Base-by-base conservation (phyloP, 2,329 filamentous ascomycete species). In the Hypoxylon sp. region DNA sequence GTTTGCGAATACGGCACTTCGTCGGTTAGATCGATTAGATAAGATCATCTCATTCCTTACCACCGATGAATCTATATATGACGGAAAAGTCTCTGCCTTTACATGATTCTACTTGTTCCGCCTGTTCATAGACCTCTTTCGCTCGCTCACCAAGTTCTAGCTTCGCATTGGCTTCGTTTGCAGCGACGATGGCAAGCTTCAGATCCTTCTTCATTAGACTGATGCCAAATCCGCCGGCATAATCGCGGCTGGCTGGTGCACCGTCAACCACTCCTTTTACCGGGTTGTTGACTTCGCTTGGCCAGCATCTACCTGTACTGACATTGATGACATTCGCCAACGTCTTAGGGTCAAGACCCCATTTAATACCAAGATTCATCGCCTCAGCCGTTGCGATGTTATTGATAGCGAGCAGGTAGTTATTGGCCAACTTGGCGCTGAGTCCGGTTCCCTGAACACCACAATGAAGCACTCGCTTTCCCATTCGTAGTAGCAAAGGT, bases 301-400 rank as follows among this genome's bases (percentile, higher is more conserved):
- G 94, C 96, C 96, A 99, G 85, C 94, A 98, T 72, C 87, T 89
- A n/a, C 96, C 96, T 0, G 95, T 98, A 74, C 93, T 96, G 3
- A 92, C 92, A 78, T 98, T 98, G 83, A 99, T 93, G 80, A 99
- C 90, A 56, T 91, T 90, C 0, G 93, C 92, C 1, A 99, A 86
- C 6, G 89, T 90, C 74, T 83, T 83, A 1, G 88, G 83, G 66
- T 90, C 87, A 5, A 91, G 80, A 0, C 89, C 89, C 81, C 85
- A 88, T 65, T 81, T 82, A 54, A 90, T 84, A n/a, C 88, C 88
- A 22, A 91, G 79, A 74, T 90, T 88, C 88, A 91, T 90, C 19
- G 88, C 88, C 78, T 91, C 89, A 3, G 88, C 87, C 2, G 88
- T 89, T 3, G 87, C 88, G 64, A 91, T 94, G 81, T 99, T 99